Percentiles rank a stretch among this genome's conserved stretches.
phyloP scores from a whole-genome alignment of 2,329 filamentous ascomycete species.

The Colletotrichum sp. region DNA sequence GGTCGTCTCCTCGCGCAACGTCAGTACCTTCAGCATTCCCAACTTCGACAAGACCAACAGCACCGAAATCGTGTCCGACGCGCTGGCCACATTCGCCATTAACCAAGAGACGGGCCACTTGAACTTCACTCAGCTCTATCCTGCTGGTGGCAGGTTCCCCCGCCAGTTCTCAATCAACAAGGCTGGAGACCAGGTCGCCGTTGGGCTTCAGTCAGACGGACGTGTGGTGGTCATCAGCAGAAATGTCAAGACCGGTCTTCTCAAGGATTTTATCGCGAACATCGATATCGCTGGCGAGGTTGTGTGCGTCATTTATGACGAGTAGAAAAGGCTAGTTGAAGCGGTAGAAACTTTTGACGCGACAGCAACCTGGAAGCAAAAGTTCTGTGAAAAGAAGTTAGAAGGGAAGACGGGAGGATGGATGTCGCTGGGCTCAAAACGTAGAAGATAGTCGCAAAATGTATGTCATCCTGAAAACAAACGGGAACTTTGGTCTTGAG shows the following conservation, averaged over 20 bases:
- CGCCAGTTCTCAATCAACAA: conserved; percentile 71
- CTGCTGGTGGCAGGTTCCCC: conserved; percentile 67
- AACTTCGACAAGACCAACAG: conserved; percentile 41
- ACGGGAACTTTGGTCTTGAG: neutral
- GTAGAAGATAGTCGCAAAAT: too few relatives aligned
- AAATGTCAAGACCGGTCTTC: conserved; percentile 60
- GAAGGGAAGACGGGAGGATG: too few relatives aligned
- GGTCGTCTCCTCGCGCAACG: conserved; percentile 70
- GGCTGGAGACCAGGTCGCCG: conserved; percentile 65
- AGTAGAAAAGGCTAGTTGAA: conserved; percentile 26
- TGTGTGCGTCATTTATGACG: conserved; percentile 51
- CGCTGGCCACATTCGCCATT: conserved; percentile 66
- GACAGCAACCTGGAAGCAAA: neutral
- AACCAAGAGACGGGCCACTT: conserved; percentile 56
- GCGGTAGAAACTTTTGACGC: neutral
- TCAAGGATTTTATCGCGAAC: conserved; percentile 51
- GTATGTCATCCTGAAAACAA: neutral
- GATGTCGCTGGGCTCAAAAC: too few relatives aligned
- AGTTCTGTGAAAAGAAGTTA: neutral
- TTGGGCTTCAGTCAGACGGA: conserved; percentile 66
- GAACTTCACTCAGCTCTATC: conserved; percentile 56
- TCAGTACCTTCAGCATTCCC: conserved; percentile 53
- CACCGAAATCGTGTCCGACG: conserved; percentile 57
- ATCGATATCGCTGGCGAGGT: conserved; percentile 46
- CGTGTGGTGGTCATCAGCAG: conserved; percentile 66